These are phyloP conservation scores for Tetraselmis striata DNA, from an alignment of 139 green algal genomes.

Conservation along the genomic window DNA sequence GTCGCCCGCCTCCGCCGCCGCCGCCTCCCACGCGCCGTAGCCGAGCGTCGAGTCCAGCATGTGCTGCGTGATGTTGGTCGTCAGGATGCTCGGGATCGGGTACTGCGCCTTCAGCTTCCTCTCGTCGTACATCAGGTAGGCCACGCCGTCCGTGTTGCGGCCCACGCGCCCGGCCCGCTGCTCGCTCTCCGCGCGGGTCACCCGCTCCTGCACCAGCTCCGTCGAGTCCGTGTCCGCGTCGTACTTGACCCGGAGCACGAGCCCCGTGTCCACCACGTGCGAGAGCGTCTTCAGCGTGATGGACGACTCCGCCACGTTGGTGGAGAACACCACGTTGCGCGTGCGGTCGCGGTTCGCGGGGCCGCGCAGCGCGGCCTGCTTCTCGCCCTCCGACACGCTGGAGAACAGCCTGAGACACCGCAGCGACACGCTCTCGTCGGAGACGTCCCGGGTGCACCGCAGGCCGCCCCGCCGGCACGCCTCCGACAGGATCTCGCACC, in stretches of 20 bases:
- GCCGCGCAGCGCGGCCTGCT: too few species aligned
- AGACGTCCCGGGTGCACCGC: neutral
- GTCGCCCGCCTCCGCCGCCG: too few species aligned
- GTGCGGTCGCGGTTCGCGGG: too few species aligned
- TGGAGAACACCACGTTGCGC: conserved; percentile 16
- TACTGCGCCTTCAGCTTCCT: neutral
- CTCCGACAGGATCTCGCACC: neutral
- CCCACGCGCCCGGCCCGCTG: conserved; percentile 16
- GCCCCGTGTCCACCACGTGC: conserved; percentile 16
- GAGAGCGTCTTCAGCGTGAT: conserved; percentile 10
- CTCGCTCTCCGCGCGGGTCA: neutral
- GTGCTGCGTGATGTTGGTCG: too few species aligned
- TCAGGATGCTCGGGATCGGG: too few species aligned
- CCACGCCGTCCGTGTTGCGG: conserved; percentile 1
- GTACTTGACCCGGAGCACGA: neutral
- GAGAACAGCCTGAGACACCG: too few species aligned
- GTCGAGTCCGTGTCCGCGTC: neutral
- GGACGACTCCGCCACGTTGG: conserved; percentile 24
- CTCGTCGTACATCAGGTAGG: conserved; percentile 3
- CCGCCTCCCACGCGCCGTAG: too few species aligned
- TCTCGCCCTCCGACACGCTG: too few species aligned
- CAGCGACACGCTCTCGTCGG: too few species aligned
- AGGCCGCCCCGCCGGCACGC: too few species aligned
- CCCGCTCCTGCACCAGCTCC: neutral
- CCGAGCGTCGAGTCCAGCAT: too few species aligned